phyloP scores from a whole-genome alignment of 176 grass and related monocot species.

The barley (Hordeum vulgare) region MorexV3_pseudomolecules_assembly NC_058519.1:619211733-619212232 shows the following conservation, averaged over 20 bases:
- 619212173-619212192: neutral
- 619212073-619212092: neutral
- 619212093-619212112: neutral
- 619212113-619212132: neutral
- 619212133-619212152: neutral
- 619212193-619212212: neutral
- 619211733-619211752: neutral
- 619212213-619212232: neutral
- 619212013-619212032: neutral
- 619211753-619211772: neutral
- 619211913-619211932: slow-evolving; percentile 29
- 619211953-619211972: slow-evolving; percentile 95
- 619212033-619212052: neutral
- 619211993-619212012: neutral
- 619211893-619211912: neutral
- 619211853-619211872: neutral
- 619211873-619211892: neutral
- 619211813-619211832: neutral
- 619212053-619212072: neutral
- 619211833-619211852: neutral
- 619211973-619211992: slow-evolving; percentile 31
- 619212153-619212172: too few relatives aligned
- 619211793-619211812: neutral
- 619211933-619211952: slow-evolving; percentile 35
- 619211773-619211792: neutral